Evolutionary conservation across 208 protist genomes (phyloP).

Genomic region (Leishmania mexicana): DNA sequence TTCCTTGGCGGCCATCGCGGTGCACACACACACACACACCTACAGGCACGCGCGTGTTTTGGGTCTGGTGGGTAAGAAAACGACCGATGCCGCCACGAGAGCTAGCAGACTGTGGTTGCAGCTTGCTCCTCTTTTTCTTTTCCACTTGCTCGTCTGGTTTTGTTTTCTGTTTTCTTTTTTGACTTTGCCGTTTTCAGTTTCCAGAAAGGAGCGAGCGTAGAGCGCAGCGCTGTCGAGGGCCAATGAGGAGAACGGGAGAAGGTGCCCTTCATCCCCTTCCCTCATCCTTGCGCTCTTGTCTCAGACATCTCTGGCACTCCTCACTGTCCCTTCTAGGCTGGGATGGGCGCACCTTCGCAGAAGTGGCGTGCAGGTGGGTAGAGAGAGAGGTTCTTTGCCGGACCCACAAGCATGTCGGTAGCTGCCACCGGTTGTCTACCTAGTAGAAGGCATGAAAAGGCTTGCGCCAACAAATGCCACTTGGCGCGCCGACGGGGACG

Average conservation of each 20-base stretch:
- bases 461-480: background rate
- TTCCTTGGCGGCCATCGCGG: background rate
- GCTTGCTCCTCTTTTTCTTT: background rate
- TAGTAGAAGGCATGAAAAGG: background rate
- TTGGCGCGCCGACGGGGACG: background rate
- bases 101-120: background rate
- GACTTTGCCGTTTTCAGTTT: background rate
- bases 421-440: background rate
- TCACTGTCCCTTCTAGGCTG: background rate
- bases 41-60: background rate
- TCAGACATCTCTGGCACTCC: background rate
- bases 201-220: background rate
- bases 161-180: slow-evolving; percentile 35
- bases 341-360: background rate
- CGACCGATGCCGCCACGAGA: background rate
- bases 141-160: slow-evolving; percentile 26
- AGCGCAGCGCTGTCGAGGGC: background rate
- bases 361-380: background rate
- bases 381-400: background rate
- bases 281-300: background rate
- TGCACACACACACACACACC: background rate
- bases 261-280: background rate
- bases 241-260: background rate
- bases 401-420: background rate
- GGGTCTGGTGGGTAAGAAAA: background rate